Percentiles rank a stretch among this genome's conserved stretches.
phyloP scores from a whole-genome alignment of 305 asterid species.

The Fraxinus xanthoxyloides region DNA sequence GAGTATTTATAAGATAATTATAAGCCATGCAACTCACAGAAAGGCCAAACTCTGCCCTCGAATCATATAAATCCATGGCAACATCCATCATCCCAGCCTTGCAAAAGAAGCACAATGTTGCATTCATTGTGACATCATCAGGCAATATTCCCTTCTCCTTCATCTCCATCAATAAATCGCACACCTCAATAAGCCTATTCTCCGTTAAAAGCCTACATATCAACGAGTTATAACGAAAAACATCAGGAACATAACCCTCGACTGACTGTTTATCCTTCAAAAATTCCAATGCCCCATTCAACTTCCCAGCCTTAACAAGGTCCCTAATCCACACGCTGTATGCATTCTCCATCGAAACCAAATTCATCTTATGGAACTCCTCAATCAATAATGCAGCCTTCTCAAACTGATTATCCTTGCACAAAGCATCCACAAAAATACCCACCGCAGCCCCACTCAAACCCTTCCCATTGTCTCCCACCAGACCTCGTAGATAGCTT shows the following conservation, averaged over 20 bases:
- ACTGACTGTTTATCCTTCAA: conserved; percentile 51
- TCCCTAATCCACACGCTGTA: conserved; percentile 60
- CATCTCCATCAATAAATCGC: conserved; percentile 78
- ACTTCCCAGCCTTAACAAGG: conserved; percentile 59
- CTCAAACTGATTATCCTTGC: conserved; percentile 50
- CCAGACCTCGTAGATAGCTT: conserved; percentile 45
- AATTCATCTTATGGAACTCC: conserved; percentile 44
- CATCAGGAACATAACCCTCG: conserved; percentile 65
- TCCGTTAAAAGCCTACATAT: conserved; percentile 61
- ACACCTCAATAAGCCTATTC: conserved; percentile 64
- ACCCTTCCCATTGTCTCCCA: conserved; percentile 28
- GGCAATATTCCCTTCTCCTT: conserved; percentile 52
- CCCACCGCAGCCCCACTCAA: conserved; percentile 48
- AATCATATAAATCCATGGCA: conserved; percentile 63
- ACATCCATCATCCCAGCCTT: conserved; percentile 70
- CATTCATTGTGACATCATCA: conserved; percentile 63
- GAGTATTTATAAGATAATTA: conserved; percentile 69
- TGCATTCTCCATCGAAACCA: conserved; percentile 43
- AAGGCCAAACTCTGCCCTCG: conserved; percentile 61
- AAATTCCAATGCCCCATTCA: conserved; percentile 62
- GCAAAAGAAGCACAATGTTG: conserved; percentile 70
- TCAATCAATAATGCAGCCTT: conserved; percentile 55
- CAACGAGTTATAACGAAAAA: conserved; percentile 55
- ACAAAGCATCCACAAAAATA: conserved; percentile 56
- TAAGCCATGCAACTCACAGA: conserved; percentile 69